Conservation (phyloP, 1,284 basidiomycete genomes). For the Sutorius eximius region DNA sequence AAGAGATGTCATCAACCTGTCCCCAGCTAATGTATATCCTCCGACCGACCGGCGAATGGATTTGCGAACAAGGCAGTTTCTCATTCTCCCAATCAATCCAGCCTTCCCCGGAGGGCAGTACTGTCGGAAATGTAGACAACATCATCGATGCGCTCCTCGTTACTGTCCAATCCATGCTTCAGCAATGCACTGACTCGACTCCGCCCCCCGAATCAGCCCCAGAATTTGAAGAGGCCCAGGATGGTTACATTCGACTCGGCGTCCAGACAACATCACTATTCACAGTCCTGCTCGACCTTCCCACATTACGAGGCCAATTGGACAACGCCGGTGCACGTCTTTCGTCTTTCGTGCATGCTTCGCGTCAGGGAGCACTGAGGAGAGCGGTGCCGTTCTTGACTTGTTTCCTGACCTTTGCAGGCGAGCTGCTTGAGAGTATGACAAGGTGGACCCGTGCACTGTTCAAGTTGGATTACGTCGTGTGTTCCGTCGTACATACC, state of each 20-base stretch:
- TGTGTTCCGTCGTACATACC: conserved; percentile 73
- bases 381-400: conserved; percentile 68
- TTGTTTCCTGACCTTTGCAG: conserved; percentile 52
- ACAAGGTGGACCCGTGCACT: conserved; percentile 73
- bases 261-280: conserved; percentile 37
- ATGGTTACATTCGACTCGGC: conserved; percentile 46
- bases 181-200: conserved; percentile 36
- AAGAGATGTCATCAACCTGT: conserved; percentile 31
- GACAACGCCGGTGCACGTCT: conserved; percentile 32
- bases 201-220: neutral
- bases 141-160: conserved; percentile 67
- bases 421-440: conserved; percentile 55
- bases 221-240: conserved; percentile 19
- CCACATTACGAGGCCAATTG: conserved; percentile 40
- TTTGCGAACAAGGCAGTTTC: conserved; percentile 31
- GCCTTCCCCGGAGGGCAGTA: neutral
- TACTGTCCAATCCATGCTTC: conserved; percentile 59
- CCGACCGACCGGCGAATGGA: conserved; percentile 30
- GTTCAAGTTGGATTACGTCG: conserved; percentile 83
- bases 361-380: conserved; percentile 29
- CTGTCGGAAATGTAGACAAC: conserved; percentile 21
- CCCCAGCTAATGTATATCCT: conserved; percentile 32
- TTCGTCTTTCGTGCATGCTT: conserved; percentile 29
- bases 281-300: conserved; percentile 47
- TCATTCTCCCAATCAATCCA: conserved; percentile 18